phyloP scores from a whole-genome alignment of 2,329 filamentous ascomycete species.

The Claviceps sorghi region DNA sequence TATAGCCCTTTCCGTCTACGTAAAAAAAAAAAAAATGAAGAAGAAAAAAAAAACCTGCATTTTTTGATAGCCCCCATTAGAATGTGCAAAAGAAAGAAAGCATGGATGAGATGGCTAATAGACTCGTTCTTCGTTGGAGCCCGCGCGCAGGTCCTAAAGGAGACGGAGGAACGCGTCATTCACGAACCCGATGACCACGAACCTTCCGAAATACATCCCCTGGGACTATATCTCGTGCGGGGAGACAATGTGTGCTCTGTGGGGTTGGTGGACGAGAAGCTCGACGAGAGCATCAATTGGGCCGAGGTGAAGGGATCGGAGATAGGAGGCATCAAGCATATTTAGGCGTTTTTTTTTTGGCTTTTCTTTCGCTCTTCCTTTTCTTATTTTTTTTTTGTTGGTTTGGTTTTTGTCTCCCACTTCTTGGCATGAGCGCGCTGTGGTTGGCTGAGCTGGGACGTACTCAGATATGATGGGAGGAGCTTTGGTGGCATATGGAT shows the following conservation, averaged over 20 bases:
- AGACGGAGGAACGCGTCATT: slow-evolving; percentile 81
- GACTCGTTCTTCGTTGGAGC: background rate
- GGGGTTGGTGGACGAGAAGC: slow-evolving; percentile 74
- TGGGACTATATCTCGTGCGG: slow-evolving; percentile 82
- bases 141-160: slow-evolving; percentile 50
- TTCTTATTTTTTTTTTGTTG: background rate
- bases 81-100: background rate
- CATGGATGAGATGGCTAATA: background rate
- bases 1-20: too few species aligned
- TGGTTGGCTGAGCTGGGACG: background rate
- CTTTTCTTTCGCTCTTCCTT: background rate
- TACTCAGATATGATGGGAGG: background rate
- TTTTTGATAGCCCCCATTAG: background rate
- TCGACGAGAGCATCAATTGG: slow-evolving; percentile 90
- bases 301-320: slow-evolving; percentile 70
- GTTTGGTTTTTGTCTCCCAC: background rate
- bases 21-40: too few species aligned
- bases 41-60: background rate
- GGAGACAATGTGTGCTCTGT: slow-evolving; percentile 90
- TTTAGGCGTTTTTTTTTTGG: slow-evolving; percentile 16
- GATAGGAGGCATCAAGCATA: slow-evolving; percentile 74
- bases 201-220: slow-evolving; percentile 61
- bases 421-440: background rate
- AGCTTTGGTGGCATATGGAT: slow-evolving; percentile 6
- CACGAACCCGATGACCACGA: slow-evolving; percentile 71